A percentile compares a stretch with the other conserved stretches of the same genome.
Evolutionary conservation across 2,329 filamentous ascomycete species (phyloP).

Genomic region (Fusarium buxicola): DNA sequence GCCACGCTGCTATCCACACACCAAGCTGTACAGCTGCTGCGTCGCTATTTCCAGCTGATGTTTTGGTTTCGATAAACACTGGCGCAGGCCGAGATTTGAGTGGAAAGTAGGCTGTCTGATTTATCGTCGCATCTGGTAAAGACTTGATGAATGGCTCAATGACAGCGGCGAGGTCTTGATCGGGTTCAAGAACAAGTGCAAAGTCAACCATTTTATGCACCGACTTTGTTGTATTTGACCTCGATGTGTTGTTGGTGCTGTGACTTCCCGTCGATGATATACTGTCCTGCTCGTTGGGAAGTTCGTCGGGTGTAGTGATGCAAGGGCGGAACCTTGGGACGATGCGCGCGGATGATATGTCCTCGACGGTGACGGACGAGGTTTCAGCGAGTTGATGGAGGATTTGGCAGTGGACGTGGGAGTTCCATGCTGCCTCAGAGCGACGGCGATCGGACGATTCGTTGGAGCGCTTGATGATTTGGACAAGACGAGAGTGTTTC

Average conservation of each 20-base stretch:
- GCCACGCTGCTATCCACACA: constrained; percentile 26
- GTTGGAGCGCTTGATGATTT: constrained; percentile 5
- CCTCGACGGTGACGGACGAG: constrained; percentile 8
- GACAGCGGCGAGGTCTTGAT: background rate
- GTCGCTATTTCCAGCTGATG: constrained; percentile 4
- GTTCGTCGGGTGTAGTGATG: background rate
- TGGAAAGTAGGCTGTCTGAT: constrained; percentile 13
- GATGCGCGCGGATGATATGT: constrained; percentile 19
- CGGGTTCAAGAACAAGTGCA: constrained; percentile 9
- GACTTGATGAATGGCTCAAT: constrained; percentile 8
- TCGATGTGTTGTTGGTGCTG: too few species aligned
- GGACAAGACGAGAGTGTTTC: constrained; percentile 1
- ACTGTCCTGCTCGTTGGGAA: background rate
- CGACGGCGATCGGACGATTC: constrained; percentile 6
- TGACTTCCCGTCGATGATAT: too few species aligned
- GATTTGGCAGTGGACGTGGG: constrained; percentile 6
- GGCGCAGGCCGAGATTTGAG: constrained; percentile 12
- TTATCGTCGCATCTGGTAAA: background rate
- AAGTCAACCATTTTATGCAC: constrained; percentile 30
- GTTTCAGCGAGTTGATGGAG: constrained; percentile 2
- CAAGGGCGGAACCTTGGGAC: constrained; percentile 10
- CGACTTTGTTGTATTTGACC: background rate
- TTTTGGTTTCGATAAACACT: constrained; percentile 25
- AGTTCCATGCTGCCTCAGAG: constrained; percentile 21
- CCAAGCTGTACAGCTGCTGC: constrained; percentile 14